Evolutionary conservation across 1,284 basidiomycete genomes (phyloP).

Genomic region (Dichomitus squalens): DNA sequence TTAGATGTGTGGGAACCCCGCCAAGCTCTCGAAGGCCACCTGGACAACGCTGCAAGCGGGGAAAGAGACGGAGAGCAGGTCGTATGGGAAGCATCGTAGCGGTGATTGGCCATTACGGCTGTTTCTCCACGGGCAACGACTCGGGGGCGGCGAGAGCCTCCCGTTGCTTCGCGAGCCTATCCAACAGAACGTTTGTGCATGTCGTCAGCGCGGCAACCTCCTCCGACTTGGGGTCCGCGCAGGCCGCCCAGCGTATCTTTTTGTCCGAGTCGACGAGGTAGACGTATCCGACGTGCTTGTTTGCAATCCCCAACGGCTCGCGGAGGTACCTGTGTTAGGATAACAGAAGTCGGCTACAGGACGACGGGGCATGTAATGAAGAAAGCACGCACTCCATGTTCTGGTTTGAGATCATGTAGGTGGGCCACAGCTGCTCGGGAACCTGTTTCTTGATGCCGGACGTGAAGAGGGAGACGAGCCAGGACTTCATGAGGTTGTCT

Average conservation of each 20-base stretch:
- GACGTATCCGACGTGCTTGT: slow-evolving; percentile 92
- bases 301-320: slow-evolving; percentile 83
- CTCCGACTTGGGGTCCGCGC: slow-evolving; percentile 78
- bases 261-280: slow-evolving; percentile 87
- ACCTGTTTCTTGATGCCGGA: slow-evolving; percentile 71
- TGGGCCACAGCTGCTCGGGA: slow-evolving; percentile 66
- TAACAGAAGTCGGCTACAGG: not conserved
- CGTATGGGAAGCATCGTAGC: too few relatives aligned
- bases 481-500: slow-evolving; percentile 88
- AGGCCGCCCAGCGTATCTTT: slow-evolving; percentile 92
- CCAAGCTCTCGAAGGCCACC: too few relatives aligned
- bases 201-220: slow-evolving; percentile 74
- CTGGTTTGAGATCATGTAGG: slow-evolving; percentile 82
- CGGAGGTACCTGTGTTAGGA: slow-evolving; percentile 60
- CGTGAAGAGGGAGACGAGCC: slow-evolving; percentile 85
- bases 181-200: slow-evolving; percentile 77
- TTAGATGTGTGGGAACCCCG: too few relatives aligned
- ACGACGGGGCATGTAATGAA: not conserved
- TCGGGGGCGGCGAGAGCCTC: too few relatives aligned
- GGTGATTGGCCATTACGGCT: not conserved
- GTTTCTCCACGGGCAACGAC: not conserved
- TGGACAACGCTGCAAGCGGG: too few relatives aligned
- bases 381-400: slow-evolving; percentile 66
- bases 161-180: slow-evolving; percentile 38
- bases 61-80: too few relatives aligned